A percentile compares a stretch with the other conserved stretches of the same genome.
These are phyloP conservation scores for Dactylella cylindrospora DNA, from an alignment of 2,329 filamentous ascomycete species.

Conservation along the genomic window DNA sequence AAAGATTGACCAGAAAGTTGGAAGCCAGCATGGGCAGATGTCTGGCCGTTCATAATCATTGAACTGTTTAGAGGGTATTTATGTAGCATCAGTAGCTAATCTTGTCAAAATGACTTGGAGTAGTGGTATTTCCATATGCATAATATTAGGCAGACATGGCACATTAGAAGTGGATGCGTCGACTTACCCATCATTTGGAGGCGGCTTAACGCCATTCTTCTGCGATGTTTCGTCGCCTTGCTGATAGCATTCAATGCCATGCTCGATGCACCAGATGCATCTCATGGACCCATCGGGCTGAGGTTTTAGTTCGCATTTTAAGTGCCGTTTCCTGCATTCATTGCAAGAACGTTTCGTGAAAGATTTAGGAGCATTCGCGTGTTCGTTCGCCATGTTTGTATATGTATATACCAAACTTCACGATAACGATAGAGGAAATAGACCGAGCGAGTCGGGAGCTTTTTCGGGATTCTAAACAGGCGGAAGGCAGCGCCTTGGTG, in stretches of 20 bases:
- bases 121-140: too few relatives aligned
- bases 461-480: slow-evolving; percentile 34
- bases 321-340: slow-evolving; percentile 45
- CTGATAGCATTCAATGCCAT: slow-evolving; percentile 46
- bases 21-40: slow-evolving; percentile 46
- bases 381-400: slow-evolving; percentile 30
- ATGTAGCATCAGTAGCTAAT: too few relatives aligned
- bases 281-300: slow-evolving; percentile 45
- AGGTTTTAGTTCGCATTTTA: slow-evolving; percentile 44
- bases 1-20: slow-evolving; percentile 44
- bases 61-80: slow-evolving; percentile 23
- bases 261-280: slow-evolving; percentile 46
- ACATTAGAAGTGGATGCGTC: too few relatives aligned
- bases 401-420: background rate
- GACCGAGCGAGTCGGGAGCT: slow-evolving; percentile 18
- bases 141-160: too few relatives aligned
- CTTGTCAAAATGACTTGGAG: too few relatives aligned
- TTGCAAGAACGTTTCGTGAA: slow-evolving; percentile 45
- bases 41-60: slow-evolving; percentile 46
- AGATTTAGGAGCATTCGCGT: slow-evolving; percentile 25
- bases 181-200: slow-evolving; percentile 47
- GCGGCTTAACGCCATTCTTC: slow-evolving; percentile 40
- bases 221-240: slow-evolving; percentile 43
- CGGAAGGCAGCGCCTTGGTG: slow-evolving; percentile 30
- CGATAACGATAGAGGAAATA: background rate